Evolutionary conservation across 2,329 filamentous ascomycete genomes (phyloP), one percentile per base, ranked within the genome.

Genomic region (Aureobasidium lini): DNA sequence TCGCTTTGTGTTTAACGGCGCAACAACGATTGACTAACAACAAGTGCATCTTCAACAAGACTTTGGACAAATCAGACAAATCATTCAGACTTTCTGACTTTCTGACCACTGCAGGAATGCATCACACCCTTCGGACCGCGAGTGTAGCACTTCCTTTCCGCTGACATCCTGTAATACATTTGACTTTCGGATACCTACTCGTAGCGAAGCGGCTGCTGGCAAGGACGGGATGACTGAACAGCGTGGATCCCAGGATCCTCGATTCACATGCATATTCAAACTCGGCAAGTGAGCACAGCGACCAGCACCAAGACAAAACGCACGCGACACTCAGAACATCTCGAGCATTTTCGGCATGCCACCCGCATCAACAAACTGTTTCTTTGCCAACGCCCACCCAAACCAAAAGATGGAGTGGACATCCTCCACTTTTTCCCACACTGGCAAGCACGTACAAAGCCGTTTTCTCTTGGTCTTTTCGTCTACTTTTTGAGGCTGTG

Each of bases 381-480:
- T 52, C 48, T 40, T 31, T 23, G 29, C 15, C 44, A 48, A 48
- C 29, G 44, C 44, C 13, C 15, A 40, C 37, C 15, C 15, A 11
- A 23, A 40, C 36, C 48, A 36, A 40, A 52, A 40, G 5, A 39
- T 52, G 36, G 48, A 52, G 48, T 16, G 48, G 36, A 36, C 48
- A 29, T 52, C 48, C 48, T 52, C 48, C 48, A 52, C 48, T 52
- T 40, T 52, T 40, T 8, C 13, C 32, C 47, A 50, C 34, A n/a
- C 16, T 31, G 18, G 15, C 18, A 46, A 9, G 10, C 23, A 4
- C 16, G 15, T 37, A 16, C 29, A 40, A 36, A 40, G 6, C 48
- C 48, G 48, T 40, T 52, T 40, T 40, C 34, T 39, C 48, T 40
- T 31, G 10, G 23, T 40, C 11, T 31, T 23, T 31, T 40, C n/a